Conservation (phyloP, 257 asterid genomes). For the Solanum corneliomulleri region DNA sequence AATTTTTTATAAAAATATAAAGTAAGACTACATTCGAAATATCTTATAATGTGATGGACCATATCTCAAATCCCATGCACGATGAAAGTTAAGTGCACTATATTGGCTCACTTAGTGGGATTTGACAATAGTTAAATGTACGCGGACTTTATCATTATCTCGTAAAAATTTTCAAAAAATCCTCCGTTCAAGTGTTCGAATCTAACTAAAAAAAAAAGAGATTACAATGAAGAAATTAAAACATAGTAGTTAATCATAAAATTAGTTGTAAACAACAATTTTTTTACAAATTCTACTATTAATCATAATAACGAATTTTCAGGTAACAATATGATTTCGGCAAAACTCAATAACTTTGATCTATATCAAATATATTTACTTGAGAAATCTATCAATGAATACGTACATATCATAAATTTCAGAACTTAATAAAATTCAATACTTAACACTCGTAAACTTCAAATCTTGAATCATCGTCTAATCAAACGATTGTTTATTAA, state of each 20-base stretch:
- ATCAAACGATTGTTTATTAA: not conserved
- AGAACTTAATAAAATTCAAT: not conserved
- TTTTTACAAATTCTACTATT: not conserved
- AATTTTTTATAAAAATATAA: too few relatives aligned
- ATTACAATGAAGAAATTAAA: too few relatives aligned
- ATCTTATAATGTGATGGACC: too few relatives aligned
- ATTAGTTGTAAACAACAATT: not conserved
- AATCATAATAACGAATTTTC: not conserved
- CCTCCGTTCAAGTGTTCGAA: not conserved
- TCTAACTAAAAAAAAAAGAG: not conserved
- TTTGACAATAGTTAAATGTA: too few relatives aligned
- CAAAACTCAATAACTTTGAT: not conserved
- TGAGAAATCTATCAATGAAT: not conserved
- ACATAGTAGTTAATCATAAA: too few relatives aligned
- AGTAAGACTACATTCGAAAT: too few relatives aligned
- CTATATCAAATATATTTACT: not conserved
- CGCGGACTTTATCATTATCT: rapidly evolving
- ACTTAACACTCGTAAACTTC: not conserved
- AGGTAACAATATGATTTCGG: not conserved
- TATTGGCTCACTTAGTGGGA: too few relatives aligned
- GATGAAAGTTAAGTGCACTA: too few relatives aligned
- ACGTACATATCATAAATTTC: not conserved
- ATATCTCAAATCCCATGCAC: too few relatives aligned
- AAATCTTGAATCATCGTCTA: not conserved
- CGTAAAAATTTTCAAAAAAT: too few relatives aligned